Conservation (phyloP, 495 filamentous ascomycete genomes). For the Hypomontagnella monticulosa region DNA sequence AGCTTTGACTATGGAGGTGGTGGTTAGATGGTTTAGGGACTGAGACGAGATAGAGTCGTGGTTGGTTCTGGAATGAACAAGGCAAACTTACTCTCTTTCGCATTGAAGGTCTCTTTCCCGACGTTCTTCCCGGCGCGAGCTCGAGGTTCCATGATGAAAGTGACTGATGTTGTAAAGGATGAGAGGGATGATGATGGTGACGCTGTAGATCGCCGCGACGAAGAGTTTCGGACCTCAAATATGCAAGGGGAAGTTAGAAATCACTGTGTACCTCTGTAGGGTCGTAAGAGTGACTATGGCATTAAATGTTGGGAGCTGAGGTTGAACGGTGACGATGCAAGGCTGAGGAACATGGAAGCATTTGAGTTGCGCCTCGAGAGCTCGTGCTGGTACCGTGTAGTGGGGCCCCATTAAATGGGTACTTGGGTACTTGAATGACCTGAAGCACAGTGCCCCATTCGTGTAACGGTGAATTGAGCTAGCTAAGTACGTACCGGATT, state of each 20-base stretch:
- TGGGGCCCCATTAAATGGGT: constrained; percentile 18
- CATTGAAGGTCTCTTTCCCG: constrained; percentile 85
- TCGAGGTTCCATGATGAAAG: constrained; percentile 70
- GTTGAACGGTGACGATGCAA: constrained; percentile 17
- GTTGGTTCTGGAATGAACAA: neutral
- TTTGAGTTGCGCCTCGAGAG: neutral
- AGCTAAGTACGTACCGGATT: constrained; percentile 7
- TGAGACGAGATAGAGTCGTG: neutral
- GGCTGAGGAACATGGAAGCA: constrained; percentile 25
- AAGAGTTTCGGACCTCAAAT: neutral
- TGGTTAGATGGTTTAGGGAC: constrained; percentile 6
- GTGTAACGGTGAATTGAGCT: constrained; percentile 24
- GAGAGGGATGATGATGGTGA: neutral
- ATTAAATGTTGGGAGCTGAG: neutral
- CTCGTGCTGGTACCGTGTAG: constrained; percentile 12
- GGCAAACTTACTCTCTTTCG: constrained; percentile 73
- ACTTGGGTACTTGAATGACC: neutral
- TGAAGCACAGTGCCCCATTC: neutral
- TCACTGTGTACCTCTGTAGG: neutral
- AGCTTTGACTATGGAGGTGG: constrained; percentile 66
- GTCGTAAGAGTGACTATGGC: neutral
- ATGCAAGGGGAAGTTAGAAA: no score
- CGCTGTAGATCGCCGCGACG: neutral
- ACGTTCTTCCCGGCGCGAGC: constrained; percentile 83
- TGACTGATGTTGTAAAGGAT: neutral